Base-by-base conservation (phyloP, 2,329 filamentous ascomycete genomes). In the Botrytis cinerea region DNA sequence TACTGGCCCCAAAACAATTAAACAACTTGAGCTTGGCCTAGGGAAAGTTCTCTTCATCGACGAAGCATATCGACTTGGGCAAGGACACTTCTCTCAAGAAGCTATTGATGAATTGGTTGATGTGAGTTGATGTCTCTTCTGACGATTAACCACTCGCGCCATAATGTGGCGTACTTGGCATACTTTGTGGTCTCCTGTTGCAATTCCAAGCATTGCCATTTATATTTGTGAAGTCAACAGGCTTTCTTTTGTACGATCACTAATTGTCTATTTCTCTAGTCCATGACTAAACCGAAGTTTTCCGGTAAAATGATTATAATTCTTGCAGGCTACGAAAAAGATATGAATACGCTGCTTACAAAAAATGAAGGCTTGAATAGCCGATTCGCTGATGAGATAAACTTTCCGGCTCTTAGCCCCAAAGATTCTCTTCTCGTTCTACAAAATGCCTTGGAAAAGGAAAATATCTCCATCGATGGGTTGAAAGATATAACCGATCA, bases 101-200 rank as follows among this genome's bases (percentile, higher is more conserved):
- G 76, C 92, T 88, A 83, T 94, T 88, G 79, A 93, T 85, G 89
- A 94, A 91, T 86, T 94, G 88, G 77, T 85, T 80, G 73, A 85
- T 81, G 20, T 67, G 7, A 54, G 64, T 51, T 10, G 3, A 12
- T 32, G 0, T 20, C 20, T 3, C 10, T 18, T 45, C 16, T 43
- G 14, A 20, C 5, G 6, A 4, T 28, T 2, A 9, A 20, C 20
- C 4, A 20, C 18, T 43, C 6, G 38, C 38, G 7, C 40, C 20
- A 28, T 45, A 18, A 3, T 20, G 25, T 5, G 12, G 14, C 48
- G 25, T 28, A 20, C 28, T 32, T 59, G 3, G 28, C 16, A 32
- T 18, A 3, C 54, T 6, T 4, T 20, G 6, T 22, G 16, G 25
- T 46, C 2, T 1, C 35, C 32, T 60, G 10, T 22, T 32, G 4